These are phyloP conservation scores for Trichophyton equinum DNA, from an alignment of 2,329 filamentous ascomycete species.

Conservation along the genomic window DNA sequence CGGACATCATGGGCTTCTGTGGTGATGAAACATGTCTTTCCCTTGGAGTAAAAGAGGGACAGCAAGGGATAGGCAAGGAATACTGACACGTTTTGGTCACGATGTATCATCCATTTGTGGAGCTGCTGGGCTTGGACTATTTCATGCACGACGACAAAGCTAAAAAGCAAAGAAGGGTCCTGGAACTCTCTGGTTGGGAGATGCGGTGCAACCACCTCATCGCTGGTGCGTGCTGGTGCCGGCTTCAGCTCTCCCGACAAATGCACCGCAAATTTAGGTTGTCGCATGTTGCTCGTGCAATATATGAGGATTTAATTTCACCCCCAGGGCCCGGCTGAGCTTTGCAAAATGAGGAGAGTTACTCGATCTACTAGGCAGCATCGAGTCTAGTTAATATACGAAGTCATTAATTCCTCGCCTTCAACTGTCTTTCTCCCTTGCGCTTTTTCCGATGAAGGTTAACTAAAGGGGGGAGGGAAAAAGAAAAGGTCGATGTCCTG, in stretches of 20 bases:
- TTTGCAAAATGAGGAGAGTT: background rate
- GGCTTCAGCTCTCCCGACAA: background rate
- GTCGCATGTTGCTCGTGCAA: background rate
- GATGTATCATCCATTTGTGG: conserved; percentile 4
- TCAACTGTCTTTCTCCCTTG: background rate
- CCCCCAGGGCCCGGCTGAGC: background rate
- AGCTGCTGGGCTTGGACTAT: background rate
- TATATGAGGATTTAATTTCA: background rate
- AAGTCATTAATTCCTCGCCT: background rate
- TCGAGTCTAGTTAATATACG: conserved; percentile 1
- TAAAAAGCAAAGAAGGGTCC: background rate
- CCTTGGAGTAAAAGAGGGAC: background rate
- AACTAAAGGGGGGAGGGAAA: background rate
- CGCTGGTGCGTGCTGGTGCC: conserved; percentile 1
- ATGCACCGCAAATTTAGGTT: background rate
- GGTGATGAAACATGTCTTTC: background rate
- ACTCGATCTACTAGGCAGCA: background rate
- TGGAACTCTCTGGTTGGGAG: background rate
- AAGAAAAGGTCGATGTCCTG: background rate
- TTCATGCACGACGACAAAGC: conserved; percentile 3
- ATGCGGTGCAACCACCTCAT: background rate
- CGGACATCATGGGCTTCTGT: background rate
- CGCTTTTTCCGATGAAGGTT: background rate
- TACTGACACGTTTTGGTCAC: conserved; percentile 3
- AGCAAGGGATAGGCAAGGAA: background rate